These are phyloP conservation scores for Malassezia cuniculi DNA, from an alignment of 1,284 basidiomycete genomes.

Conservation along the genomic window DNA sequence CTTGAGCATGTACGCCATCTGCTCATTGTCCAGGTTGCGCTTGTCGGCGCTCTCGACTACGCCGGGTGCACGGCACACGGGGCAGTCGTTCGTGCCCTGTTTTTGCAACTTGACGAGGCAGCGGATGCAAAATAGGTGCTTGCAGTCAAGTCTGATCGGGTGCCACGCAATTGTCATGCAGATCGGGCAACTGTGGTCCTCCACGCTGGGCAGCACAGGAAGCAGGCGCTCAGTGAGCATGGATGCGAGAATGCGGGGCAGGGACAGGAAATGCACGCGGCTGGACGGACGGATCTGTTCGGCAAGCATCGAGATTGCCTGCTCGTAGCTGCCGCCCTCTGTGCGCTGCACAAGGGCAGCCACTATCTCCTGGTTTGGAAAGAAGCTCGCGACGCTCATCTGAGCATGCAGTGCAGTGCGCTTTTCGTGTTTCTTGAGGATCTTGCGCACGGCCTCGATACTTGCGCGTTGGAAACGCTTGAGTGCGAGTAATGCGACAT, in stretches of 20 bases:
- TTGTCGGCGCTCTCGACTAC: conserved; percentile 36
- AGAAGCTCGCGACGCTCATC: background rate
- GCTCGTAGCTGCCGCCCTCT: conserved; percentile 5
- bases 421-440: conserved; percentile 84
- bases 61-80: conserved; percentile 54
- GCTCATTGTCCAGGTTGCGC: conserved; percentile 59
- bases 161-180: conserved; percentile 47
- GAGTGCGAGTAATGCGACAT: conserved; percentile 66
- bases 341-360: no score
- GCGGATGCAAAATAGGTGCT: conserved; percentile 78
- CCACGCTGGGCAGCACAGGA: conserved; percentile 68
- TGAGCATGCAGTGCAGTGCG: conserved; percentile 51
- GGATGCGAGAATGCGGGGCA: conserved; percentile 69
- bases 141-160: conserved; percentile 62
- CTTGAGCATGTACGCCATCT: conserved; percentile 72
- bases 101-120: conserved; percentile 92
- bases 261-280: conserved; percentile 37
- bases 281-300: no score
- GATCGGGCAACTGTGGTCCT: conserved; percentile 53
- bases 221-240: conserved; percentile 71
- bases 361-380: no score
- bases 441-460: conserved; percentile 58
- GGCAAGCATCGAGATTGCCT: background rate
- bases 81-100: conserved; percentile 64
- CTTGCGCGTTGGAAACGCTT: conserved; percentile 72